Evolutionary conservation across 225 moss, liverwort and hornwort species (phyloP).

Genomic region (Takakia lepidozioides): DNA sequence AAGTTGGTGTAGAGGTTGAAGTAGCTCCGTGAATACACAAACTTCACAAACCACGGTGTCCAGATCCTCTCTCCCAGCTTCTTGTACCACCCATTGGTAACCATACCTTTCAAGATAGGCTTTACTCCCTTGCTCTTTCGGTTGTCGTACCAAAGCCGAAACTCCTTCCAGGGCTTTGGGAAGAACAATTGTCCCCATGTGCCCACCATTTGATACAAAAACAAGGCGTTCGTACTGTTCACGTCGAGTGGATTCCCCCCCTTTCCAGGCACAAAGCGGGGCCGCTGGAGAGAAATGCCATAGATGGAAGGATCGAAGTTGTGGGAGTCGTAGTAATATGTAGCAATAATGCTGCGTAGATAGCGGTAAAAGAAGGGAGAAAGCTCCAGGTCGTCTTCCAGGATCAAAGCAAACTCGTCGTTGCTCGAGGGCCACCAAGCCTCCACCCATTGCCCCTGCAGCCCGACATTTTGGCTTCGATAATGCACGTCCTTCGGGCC

Average conservation of each 20-base stretch:
- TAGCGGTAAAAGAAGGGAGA: conserved; percentile 91
- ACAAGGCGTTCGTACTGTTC: conserved; percentile 64
- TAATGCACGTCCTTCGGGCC: conserved; percentile 94
- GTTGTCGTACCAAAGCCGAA: conserved; percentile 81
- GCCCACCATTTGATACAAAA: conserved; percentile 73
- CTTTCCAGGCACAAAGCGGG: conserved; percentile 78
- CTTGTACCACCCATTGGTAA: conserved; percentile 82
- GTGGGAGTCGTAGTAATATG: conserved; percentile 77
- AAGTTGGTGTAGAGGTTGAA: conserved; percentile 90
- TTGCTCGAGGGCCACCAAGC: conserved; percentile 88
- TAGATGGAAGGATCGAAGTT: conserved; percentile 66
- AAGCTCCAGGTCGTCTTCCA: conserved; percentile 85
- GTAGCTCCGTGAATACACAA: conserved; percentile 64
- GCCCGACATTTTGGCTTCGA: conserved; percentile 64
- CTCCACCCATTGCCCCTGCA: conserved; percentile 90
- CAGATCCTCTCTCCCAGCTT: conserved; percentile 80
- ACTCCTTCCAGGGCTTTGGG: conserved; percentile 91
- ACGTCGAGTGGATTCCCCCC: conserved; percentile 51
- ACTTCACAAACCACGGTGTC: conserved; percentile 96
- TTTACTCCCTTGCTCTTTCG: conserved; percentile 60
- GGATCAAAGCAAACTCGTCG: conserved; percentile 82
- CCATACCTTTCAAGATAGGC: conserved; percentile 75
- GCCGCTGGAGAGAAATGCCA: conserved; percentile 84
- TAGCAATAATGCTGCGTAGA: conserved; percentile 68
- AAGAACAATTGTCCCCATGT: conserved; percentile 95